Conservation (phyloP, 306 rosid species). For the Vigna angularis region DNA sequence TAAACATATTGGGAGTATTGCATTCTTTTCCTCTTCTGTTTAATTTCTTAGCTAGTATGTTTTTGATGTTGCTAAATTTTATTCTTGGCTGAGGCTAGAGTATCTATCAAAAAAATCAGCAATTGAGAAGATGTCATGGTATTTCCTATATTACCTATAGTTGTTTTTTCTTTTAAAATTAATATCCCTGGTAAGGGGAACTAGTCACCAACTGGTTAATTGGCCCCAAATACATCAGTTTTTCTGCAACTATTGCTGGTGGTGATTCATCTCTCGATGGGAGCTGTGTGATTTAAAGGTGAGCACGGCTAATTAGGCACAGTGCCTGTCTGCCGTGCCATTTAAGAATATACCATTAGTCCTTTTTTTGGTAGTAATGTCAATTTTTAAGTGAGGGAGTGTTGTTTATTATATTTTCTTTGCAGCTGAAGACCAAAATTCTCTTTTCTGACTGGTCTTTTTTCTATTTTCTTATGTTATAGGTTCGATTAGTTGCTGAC, state of each 20-base stretch:
- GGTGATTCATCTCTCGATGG: constrained; percentile 96
- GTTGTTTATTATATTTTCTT: constrained; percentile 24
- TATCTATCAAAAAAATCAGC: constrained; percentile 60
- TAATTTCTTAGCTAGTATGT: constrained; percentile 58
- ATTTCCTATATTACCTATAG: constrained; percentile 62
- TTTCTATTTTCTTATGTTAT: constrained; percentile 35
- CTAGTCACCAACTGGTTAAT: constrained; percentile 85
- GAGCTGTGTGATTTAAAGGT: constrained; percentile 95
- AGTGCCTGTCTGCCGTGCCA: constrained; percentile 99
- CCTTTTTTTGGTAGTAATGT: constrained; percentile 39
- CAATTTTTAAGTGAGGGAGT: constrained; percentile 40
- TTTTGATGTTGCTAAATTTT: constrained; percentile 74
- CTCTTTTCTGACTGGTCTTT: constrained; percentile 43
- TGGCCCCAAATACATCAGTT: constrained; percentile 87
- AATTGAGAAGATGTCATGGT: constrained; percentile 79
- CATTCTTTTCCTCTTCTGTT: constrained; percentile 70
- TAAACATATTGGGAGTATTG: constrained; percentile 87
- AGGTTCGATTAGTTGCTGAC: constrained; percentile 90
- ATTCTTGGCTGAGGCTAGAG: constrained; percentile 67
- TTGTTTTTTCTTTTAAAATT: constrained; percentile 52
- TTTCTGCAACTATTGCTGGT: constrained; percentile 95
- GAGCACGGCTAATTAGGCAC: constrained; percentile 99
- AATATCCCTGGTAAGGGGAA: constrained; percentile 99
- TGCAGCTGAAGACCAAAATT: constrained; percentile 41
- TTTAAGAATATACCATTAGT: constrained; percentile 69